These are phyloP conservation scores for Fusarium oligoseptatum DNA, from an alignment of 2,329 filamentous ascomycete species.

Conservation along the genomic window DNA sequence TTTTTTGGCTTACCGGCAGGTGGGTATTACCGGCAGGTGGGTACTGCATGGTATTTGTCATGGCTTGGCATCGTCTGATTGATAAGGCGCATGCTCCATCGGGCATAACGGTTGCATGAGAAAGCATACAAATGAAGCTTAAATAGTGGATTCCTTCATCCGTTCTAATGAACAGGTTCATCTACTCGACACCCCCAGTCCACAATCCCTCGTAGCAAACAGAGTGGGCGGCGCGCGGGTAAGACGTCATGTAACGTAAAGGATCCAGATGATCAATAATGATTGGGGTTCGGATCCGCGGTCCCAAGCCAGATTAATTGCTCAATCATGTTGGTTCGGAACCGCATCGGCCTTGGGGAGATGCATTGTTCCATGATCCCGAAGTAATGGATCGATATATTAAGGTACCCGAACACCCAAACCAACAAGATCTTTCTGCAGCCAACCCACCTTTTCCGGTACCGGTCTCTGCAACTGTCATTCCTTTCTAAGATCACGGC, in stretches of 20 bases:
- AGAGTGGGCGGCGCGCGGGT: not conserved
- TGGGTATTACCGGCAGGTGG: too few species aligned
- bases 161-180: not conserved
- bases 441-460: not conserved
- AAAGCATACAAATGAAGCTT: constrained; percentile 3
- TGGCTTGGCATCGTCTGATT: constrained; percentile 1
- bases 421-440: not conserved
- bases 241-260: not conserved
- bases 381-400: not conserved
- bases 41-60: too few species aligned
- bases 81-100: not conserved
- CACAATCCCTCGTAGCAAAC: not conserved
- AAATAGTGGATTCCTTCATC: not conserved
- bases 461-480: not conserved
- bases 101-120: not conserved
- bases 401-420: not conserved
- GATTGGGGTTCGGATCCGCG: not conserved
- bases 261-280: not conserved
- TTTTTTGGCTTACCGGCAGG: too few species aligned
- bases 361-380: not conserved
- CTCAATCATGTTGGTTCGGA: not conserved
- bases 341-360: not conserved
- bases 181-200: not conserved
- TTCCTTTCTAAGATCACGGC: not conserved
- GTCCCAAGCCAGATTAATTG: not conserved